A percentile compares a stretch with the other conserved stretches of the same genome.
Conservation (phyloP, 805 yeast species). For the Monosporozyma aerobia region DNA sequence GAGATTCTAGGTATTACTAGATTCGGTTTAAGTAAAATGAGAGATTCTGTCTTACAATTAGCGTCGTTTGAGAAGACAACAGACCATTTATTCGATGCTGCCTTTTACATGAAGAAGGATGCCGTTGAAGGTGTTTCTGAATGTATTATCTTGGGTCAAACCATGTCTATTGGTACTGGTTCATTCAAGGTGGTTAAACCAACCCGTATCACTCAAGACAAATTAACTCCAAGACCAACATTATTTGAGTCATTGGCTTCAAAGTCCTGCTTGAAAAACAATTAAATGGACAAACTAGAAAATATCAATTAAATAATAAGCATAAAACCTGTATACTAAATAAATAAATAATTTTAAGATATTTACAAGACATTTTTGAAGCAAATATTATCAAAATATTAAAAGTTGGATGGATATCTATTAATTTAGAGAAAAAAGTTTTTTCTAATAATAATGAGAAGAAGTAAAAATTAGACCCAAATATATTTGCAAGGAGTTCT, state of each 20-base stretch:
- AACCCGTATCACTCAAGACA: constrained; percentile 37
- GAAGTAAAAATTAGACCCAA: no score
- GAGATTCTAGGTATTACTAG: constrained; percentile 97
- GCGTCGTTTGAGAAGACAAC: constrained; percentile 98
- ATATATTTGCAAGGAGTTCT: no score
- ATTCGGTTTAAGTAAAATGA: constrained; percentile 96
- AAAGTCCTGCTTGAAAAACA: constrained; percentile 5
- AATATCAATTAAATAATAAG: not conserved
- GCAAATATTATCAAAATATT: no score
- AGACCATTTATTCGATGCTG: constrained; percentile 96
- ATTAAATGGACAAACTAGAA: not conserved
- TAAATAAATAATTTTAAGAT: not conserved
- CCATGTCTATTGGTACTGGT: constrained; percentile 97
- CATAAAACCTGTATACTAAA: constrained; percentile 1
- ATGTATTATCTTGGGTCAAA: constrained; percentile 94
- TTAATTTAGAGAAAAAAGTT: no score
- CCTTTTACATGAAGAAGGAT: constrained; percentile 95
- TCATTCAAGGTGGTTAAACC: constrained; percentile 76
- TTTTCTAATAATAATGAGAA: no score
- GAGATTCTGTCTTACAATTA: constrained; percentile 92
- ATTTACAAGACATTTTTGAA: not conserved
- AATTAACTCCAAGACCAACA: constrained; percentile 37
- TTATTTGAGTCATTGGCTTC: constrained; percentile 37
- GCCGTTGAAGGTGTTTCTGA: constrained; percentile 96
- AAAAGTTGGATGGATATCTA: no score